Evolutionary conservation across 257 asterid genomes (phyloP), one percentile per base, ranked within the genome.

Genomic region (Primulina huaijiensis): DNA sequence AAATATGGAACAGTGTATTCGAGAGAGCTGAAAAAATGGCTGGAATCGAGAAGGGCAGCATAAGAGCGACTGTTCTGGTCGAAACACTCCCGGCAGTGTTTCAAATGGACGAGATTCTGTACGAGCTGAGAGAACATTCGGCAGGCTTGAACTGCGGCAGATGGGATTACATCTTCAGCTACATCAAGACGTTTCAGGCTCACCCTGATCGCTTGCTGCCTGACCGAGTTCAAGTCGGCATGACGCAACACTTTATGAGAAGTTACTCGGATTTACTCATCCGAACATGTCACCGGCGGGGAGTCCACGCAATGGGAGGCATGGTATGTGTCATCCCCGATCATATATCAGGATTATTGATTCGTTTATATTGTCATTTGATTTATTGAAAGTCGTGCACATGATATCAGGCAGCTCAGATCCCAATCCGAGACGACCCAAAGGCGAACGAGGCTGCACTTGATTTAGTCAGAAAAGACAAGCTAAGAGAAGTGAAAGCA

Each of bases 91-190:
- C 99, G 4, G 99, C 97, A 1, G 97, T 86, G 75, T 94, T 93
- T 71, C 99, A 93, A 56, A 93, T 93, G 97, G 88, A 90, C 37
- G 99, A 93, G 63, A 90, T 93, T 62, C 84, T 93, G 0, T 87
- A 93, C 69, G 96, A 93, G 61, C 79, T 90, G 0, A 79, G 95
- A 33, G 96, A 93, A 46, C 99, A 93, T 71, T 89, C 96, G 5
- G 80, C 82, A 11, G 99, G 99, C 0, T 73, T 93, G 74, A 93
- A 93, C 80, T 93, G 97, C 65, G 99, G 99, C 17, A 71, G 99
- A 73, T 93, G 99, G 99, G 99, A 93, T 46, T 93, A 93, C 69
- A 93, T 93, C 46, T 93, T 93, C 83, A 93, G 99, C 92, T 93
- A 90, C 9, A 82, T 93, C 53, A 93, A 93, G 86, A 93, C 96